A percentile compares a stretch with the other conserved stretches of the same genome.
These are phyloP conservation scores for Lepiota venenata DNA, from an alignment of 768 basidiomycete genomes.

Conservation along the genomic window DNA sequence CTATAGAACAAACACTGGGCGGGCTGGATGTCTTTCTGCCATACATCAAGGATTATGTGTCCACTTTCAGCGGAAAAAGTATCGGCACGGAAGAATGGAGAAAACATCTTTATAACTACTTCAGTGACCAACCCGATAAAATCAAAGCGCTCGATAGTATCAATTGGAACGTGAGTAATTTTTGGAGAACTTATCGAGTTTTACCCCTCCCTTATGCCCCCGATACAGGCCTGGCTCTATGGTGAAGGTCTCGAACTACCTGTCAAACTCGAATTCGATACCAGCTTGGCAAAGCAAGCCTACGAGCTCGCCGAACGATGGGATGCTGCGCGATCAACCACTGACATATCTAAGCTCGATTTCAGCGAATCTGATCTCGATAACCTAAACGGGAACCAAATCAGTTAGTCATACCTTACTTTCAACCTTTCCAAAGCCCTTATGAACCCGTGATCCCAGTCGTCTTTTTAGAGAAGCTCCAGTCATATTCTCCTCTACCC, in stretches of 20 bases:
- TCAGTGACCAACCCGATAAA: constrained; percentile 53
- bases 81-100: constrained; percentile 88
- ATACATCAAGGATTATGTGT: constrained; percentile 80
- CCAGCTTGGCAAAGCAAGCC: constrained; percentile 63
- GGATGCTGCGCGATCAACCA: constrained; percentile 55
- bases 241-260: constrained; percentile 77
- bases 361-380: constrained; percentile 63
- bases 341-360: constrained; percentile 40
- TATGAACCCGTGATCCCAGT: constrained; percentile 35
- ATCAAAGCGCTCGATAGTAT: constrained; percentile 63
- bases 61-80: constrained; percentile 76
- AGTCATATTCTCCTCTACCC: constrained; percentile 61
- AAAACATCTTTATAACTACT: constrained; percentile 72
- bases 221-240: constrained; percentile 73
- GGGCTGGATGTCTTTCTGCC: constrained; percentile 82
- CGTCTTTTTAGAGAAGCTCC: constrained; percentile 81
- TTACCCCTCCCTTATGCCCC: background rate
- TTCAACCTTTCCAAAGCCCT: background rate
- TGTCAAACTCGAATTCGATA: constrained; percentile 72
- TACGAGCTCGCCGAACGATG: constrained; percentile 72
- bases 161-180: constrained; percentile 67
- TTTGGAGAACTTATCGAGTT: background rate
- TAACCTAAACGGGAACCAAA: constrained; percentile 72
- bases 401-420: constrained; percentile 38
- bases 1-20: constrained; percentile 66